Base-by-base conservation (phyloP, 345 rosid species). In the Camelina hispida region DNA sequence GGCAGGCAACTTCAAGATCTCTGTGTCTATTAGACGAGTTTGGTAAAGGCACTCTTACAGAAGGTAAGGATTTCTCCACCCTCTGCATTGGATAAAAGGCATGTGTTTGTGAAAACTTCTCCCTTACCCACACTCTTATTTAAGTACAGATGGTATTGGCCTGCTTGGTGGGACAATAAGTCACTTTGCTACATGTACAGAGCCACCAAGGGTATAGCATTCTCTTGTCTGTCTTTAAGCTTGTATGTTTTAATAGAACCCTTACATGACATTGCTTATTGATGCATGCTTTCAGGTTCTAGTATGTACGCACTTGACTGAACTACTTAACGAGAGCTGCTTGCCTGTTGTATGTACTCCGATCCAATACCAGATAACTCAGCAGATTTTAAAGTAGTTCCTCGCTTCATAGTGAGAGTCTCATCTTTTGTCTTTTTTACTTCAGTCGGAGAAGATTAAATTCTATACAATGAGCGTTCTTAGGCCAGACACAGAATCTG, bases 21-120 rank as follows among this genome's bases (percentile, higher is more conserved):
- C 81, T 94, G 72, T 94, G 97, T 77, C 84, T 94, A 68, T 60
- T 94, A 82, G 99, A 94, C 73, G 99, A 94, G 82, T 94, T 94
- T 84, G 99, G 99, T 74, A 94, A 94, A 90, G 99, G 98, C 53
- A 91, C 98, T 74, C 93, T 94, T n/a, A 85, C 90, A 61, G 96
- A 94, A 91, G 98, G 98, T 43, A 20, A 4, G 2, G 35, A 64
- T 32, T 64, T 47, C 9, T 40, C 4, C 5, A 54, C 23, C 43
- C 63, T 51, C 23, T 72, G 60, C 50, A 17, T 35, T 68, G 35
- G 30, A 34, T 18, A 10, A 58, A 9, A 50, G 44, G 32, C 64
- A 53, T 17, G 18, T 67, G 7, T 38, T 22, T 10, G 16, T 44
- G 63, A 52, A 47, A 60, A 62, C 0, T 32, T 72, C 7, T 70